phyloP scores from a whole-genome alignment of 2,329 filamentous ascomycete species.

The Byssoonygena ceratinophila region DNA sequence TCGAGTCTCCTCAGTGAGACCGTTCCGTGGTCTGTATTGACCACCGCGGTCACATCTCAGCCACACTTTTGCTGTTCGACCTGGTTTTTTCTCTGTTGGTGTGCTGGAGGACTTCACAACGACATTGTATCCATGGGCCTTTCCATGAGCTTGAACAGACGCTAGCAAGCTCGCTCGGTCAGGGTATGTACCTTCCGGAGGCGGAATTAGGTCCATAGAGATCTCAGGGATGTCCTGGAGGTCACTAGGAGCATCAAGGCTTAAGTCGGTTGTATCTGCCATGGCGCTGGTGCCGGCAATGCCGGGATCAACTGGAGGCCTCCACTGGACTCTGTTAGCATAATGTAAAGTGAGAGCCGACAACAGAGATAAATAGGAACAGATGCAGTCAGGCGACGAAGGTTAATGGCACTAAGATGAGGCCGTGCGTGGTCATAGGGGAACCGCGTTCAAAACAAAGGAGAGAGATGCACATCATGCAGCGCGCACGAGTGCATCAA shows the following conservation, averaged over 20 bases:
- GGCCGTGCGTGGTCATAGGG: conserved; percentile 10
- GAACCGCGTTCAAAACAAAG: conserved; percentile 5
- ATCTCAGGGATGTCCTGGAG: conserved; percentile 38
- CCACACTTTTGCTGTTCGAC: conserved; percentile 37
- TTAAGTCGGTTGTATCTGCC: conserved; percentile 35
- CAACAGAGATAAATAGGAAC: neutral
- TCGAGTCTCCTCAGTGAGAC: conserved; percentile 37
- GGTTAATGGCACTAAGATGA: conserved; percentile 1
- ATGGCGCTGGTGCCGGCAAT: conserved; percentile 22
- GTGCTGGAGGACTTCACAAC: conserved; percentile 39
- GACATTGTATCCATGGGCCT: conserved; percentile 36
- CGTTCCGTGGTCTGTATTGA: conserved; percentile 37
- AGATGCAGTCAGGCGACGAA: neutral
- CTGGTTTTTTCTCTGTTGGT: conserved; percentile 37
- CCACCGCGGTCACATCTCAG: conserved; percentile 37
- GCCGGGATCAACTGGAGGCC: conserved; percentile 5
- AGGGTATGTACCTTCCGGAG: conserved; percentile 37
- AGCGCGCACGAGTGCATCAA: neutral
- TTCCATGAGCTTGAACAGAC: conserved; percentile 34
- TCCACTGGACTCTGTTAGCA: conserved; percentile 5
- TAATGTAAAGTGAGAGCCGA: neutral
- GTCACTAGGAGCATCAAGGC: conserved; percentile 37
- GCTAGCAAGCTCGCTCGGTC: conserved; percentile 33
- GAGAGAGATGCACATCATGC: neutral
- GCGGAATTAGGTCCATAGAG: conserved; percentile 34